These are phyloP conservation scores for Cryptococcus sp. DNA, from an alignment of 1,284 basidiomycete species.

Conservation along the genomic window DNA sequence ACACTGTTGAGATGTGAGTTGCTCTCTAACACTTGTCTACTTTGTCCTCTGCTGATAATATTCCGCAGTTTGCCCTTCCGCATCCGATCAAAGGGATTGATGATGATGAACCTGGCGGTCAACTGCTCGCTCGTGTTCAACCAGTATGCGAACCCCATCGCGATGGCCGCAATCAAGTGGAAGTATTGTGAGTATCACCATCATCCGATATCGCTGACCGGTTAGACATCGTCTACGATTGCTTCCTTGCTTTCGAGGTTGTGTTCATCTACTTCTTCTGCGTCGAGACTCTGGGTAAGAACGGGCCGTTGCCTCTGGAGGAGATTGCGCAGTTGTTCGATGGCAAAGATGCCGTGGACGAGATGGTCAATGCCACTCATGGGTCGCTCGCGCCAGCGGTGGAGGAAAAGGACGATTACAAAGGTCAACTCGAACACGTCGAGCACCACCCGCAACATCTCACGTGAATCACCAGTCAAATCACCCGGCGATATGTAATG, in stretches of 20 bases:
- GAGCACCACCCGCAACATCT: too few species aligned
- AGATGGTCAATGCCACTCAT: constrained; percentile 1
- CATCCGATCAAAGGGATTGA: constrained; percentile 76
- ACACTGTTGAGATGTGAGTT: constrained; percentile 58
- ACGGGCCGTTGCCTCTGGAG: constrained; percentile 42
- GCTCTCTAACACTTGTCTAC: too few species aligned
- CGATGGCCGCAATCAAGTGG: constrained; percentile 64
- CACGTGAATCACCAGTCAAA: too few species aligned
- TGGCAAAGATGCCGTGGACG: constrained; percentile 15
- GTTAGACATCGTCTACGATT: constrained; percentile 5
- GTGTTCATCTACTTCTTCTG: constrained; percentile 49
- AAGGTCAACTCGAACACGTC: background rate
- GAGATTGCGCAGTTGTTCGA: constrained; percentile 43
- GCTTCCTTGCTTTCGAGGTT: constrained; percentile 31
- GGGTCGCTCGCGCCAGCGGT: background rate
- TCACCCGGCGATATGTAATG: too few species aligned
- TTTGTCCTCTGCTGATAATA: background rate
- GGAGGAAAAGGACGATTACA: background rate
- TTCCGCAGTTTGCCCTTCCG: constrained; percentile 22
- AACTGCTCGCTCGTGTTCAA: constrained; percentile 64
- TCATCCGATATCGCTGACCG: background rate
- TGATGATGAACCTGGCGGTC: constrained; percentile 54
- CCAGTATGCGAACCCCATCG: constrained; percentile 78
- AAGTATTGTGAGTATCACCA: constrained; percentile 58
- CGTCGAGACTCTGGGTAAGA: constrained; percentile 51